A percentile compares a stretch with the other conserved stretches of the same genome.
Evolutionary conservation across 2,329 filamentous ascomycete genomes (phyloP).

Genomic region (Dactylonectria estremocensis): DNA sequence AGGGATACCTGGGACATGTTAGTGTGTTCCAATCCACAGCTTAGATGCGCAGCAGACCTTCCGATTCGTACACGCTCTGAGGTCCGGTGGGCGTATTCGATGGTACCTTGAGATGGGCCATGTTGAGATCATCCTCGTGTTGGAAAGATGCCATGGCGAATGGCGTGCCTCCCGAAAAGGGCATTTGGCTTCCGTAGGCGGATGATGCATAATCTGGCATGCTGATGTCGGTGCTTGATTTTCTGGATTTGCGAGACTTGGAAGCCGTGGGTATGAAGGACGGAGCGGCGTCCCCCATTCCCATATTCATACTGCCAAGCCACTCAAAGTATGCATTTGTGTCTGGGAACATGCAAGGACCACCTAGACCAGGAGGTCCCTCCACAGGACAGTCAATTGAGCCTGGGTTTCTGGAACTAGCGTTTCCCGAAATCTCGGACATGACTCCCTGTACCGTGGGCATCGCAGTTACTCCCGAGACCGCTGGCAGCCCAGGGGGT

Average conservation of each 20-base stretch:
- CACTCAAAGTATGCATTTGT: constrained; percentile 50
- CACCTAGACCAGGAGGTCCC: background rate
- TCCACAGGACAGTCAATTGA: background rate
- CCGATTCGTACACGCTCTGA: constrained; percentile 24
- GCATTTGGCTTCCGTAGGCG: constrained; percentile 21
- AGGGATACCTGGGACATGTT: constrained; percentile 26
- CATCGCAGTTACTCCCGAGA: constrained; percentile 1
- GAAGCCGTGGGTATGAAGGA: background rate
- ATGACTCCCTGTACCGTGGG: constrained; percentile 11
- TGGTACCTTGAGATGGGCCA: constrained; percentile 54
- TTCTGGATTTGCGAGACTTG: constrained; percentile 35
- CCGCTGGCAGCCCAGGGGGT: background rate
- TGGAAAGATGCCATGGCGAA: constrained; percentile 46
- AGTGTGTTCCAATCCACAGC: constrained; percentile 17
- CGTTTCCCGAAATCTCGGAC: constrained; percentile 4
- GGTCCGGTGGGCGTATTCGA: constrained; percentile 59
- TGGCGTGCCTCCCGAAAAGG: constrained; percentile 26
- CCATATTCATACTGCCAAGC: constrained; percentile 41
- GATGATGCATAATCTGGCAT: constrained; percentile 59
- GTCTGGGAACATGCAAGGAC: constrained; percentile 41
- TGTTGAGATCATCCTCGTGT: constrained; percentile 50
- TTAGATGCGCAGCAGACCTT: constrained; percentile 33
- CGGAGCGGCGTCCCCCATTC: constrained; percentile 21
- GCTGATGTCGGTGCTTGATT: constrained; percentile 57
- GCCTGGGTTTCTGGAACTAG: background rate